phyloP scores from a whole-genome alignment of 2,329 filamentous ascomycete genomes.

The Botryotinia narcissicola region DNA sequence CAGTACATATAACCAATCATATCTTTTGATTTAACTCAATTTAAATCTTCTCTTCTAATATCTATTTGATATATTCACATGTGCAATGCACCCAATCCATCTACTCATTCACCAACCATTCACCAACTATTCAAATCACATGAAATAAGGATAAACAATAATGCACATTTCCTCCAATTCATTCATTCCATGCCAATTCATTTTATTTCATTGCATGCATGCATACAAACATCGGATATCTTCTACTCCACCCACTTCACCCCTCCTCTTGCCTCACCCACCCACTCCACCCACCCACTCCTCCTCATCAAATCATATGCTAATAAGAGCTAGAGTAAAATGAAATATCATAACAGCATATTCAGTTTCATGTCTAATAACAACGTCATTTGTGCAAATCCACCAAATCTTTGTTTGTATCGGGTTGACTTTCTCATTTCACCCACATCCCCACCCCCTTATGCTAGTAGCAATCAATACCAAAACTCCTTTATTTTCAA shows the following conservation, averaged over 20 bases:
- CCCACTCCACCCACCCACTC: too few species aligned
- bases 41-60: too few species aligned
- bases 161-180: too few species aligned
- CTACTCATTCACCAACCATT: not conserved
- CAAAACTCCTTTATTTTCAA: conserved; percentile 7
- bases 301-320: conserved; percentile 4
- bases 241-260: not conserved
- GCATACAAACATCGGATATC: conserved; percentile 8
- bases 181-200: not conserved
- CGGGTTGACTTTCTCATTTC: not conserved
- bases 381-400: not conserved
- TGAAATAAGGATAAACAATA: too few species aligned
- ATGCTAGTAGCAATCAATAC: not conserved
- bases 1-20: too few species aligned
- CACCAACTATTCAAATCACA: not conserved
- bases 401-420: not conserved
- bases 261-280: too few species aligned
- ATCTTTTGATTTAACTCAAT: too few species aligned
- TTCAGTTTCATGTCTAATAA: conserved; percentile 14
- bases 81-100: too few species aligned
- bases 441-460: not conserved
- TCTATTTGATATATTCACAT: too few species aligned
- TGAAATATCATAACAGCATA: not conserved
- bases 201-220: not conserved
- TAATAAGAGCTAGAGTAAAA: not conserved